phyloP scores from a whole-genome alignment of 2,329 filamentous ascomycete genomes.

The Myriosclerotinia duriaeana region DNA sequence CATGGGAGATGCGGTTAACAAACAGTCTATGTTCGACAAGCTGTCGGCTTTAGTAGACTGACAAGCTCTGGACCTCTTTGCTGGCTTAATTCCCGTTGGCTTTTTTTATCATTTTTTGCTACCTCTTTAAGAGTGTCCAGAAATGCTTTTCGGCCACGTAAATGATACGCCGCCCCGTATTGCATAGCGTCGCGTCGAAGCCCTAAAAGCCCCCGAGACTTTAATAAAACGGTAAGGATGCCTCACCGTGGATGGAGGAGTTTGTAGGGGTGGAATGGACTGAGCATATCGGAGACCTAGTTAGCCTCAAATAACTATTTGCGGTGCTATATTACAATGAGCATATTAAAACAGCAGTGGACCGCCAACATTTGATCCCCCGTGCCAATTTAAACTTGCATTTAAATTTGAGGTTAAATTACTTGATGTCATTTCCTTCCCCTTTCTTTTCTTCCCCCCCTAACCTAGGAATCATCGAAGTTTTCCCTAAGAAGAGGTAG shows the following conservation, averaged over 20 bases:
- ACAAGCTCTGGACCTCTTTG: neutral
- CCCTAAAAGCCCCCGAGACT: too few relatives aligned
- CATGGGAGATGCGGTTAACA: neutral
- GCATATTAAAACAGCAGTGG: neutral
- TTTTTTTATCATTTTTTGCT: neutral
- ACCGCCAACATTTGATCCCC: neutral
- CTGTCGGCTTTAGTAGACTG: conserved; percentile 8
- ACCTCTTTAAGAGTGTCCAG: neutral
- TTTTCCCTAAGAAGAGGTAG: neutral
- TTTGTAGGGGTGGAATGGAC: neutral
- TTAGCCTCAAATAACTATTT: neutral
- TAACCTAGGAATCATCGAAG: neutral
- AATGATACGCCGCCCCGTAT: neutral
- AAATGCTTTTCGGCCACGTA: neutral
- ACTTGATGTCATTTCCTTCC: neutral
- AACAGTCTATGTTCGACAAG: conserved; percentile 2
- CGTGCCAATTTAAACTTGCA: neutral
- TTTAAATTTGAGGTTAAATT: neutral
- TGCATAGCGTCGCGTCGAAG: too few relatives aligned
- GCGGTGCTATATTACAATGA: neutral
- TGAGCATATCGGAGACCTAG: neutral
- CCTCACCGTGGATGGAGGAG: neutral
- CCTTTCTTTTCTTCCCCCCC: neutral
- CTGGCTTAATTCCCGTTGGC: neutral
- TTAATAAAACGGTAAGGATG: neutral